phyloP scores from a whole-genome alignment of 2,329 filamentous ascomycete genomes.

The Fonsecaea erecta region DNA sequence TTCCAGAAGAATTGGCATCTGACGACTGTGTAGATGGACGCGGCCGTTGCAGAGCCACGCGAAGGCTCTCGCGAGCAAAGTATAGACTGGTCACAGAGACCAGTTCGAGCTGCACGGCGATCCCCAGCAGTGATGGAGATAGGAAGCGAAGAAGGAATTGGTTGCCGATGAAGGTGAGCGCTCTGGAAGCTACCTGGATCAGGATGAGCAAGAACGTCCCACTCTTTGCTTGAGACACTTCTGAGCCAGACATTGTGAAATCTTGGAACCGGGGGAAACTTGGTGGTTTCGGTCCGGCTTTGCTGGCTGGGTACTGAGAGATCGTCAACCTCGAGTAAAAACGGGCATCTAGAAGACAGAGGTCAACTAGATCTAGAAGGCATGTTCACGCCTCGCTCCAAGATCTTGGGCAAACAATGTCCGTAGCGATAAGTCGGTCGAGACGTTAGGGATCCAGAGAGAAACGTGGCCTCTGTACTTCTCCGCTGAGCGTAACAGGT shows the following conservation, averaged over 20 bases:
- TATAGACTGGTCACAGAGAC: constrained; percentile 93
- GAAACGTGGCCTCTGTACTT: neutral
- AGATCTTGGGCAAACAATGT: too few species aligned
- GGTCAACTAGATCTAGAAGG: neutral
- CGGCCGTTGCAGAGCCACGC: constrained; percentile 88
- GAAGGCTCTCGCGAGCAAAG: constrained; percentile 87
- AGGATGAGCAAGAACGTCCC: constrained; percentile 79
- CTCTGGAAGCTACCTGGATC: constrained; percentile 84
- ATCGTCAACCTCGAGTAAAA: neutral
- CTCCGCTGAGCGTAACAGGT: neutral
- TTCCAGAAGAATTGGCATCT: neutral
- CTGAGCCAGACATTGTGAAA: constrained; percentile 7
- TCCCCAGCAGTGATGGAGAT: constrained; percentile 80
- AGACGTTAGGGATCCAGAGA: neutral
- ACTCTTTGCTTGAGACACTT: constrained; percentile 13
- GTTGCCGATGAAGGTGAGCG: constrained; percentile 88
- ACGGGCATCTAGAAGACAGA: neutral
- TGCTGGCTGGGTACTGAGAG: neutral
- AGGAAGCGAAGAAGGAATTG: constrained; percentile 87
- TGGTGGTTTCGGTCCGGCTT: neutral
- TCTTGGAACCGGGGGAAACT: neutral
- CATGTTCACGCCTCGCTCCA: neutral
- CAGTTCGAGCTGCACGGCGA: constrained; percentile 88
- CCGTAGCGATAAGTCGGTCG: neutral
- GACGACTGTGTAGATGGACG: constrained; percentile 39